Percentiles rank a stretch among this genome's conserved stretches.
Evolutionary conservation across 2,329 filamentous ascomycete genomes (phyloP).

Genomic region (Onygenales sp.): DNA sequence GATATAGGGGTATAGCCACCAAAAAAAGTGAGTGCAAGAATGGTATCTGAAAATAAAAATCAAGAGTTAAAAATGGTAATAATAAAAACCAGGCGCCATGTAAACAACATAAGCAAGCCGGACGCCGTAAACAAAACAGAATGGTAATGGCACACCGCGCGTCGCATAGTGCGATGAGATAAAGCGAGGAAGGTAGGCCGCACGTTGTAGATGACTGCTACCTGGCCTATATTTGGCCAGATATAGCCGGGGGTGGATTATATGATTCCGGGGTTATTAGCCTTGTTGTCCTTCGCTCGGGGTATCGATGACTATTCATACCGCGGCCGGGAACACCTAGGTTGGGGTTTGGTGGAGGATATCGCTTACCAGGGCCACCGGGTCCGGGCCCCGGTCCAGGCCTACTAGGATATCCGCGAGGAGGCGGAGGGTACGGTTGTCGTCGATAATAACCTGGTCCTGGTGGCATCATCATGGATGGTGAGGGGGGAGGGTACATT

Average conservation of each 20-base stretch:
- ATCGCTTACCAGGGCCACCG: slow-evolving; percentile 4
- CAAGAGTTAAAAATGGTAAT: not conserved
- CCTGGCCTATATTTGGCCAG: not conserved
- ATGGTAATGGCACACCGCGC: not conserved
- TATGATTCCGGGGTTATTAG: slow-evolving; percentile 34
- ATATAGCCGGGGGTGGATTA: slow-evolving; percentile 17
- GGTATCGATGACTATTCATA: slow-evolving; percentile 28
- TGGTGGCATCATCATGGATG: slow-evolving; percentile 19
- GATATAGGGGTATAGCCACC: not conserved
- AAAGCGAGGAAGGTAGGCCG: too few relatives aligned
- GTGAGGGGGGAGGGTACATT: slow-evolving; percentile 28
- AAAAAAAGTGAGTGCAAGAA: not conserved
- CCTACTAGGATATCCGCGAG: slow-evolving; percentile 7
- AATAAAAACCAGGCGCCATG: not conserved
- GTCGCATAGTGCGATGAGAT: too few relatives aligned
- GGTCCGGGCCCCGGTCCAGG: slow-evolving; percentile 14
- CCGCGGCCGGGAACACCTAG: not conserved
- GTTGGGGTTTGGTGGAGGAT: slow-evolving; percentile 1
- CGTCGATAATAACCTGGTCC: slow-evolving; percentile 11
- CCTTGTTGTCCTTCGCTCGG: slow-evolving; percentile 39
- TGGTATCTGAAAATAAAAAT: not conserved
- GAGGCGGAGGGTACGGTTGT: not conserved
- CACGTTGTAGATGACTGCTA: too few relatives aligned
- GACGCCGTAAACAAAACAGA: not conserved
- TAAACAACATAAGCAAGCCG: not conserved